Evolutionary conservation across 768 basidiomycete species (phyloP), one percentile per base, ranked within the genome.

Genomic region (Serendipita vermifera): DNA sequence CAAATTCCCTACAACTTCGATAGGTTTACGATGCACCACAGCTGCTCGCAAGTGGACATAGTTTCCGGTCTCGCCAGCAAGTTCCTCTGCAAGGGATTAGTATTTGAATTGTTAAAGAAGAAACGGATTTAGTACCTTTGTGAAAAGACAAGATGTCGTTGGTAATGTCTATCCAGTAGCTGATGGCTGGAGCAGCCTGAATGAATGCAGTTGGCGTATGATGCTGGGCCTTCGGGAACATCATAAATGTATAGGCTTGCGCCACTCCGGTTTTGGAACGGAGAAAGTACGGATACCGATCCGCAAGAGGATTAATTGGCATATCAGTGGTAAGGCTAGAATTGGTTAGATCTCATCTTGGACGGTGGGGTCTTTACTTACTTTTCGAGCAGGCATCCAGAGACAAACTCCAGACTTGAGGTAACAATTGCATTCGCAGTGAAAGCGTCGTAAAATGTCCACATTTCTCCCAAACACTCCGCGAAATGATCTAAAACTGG

Each of bases 81-180:
- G 46, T 31, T 51, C 46, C 27, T 51, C 46, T n/a, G n/a, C n/a
- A n/a, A n/a, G n/a, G n/a, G n/a, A n/a, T n/a, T n/a, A n/a, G n/a
- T n/a, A n/a, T n/a, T n/a, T n/a, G n/a, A n/a, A n/a, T n/a, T n/a
- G n/a, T n/a, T n/a, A n/a, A n/a, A n/a, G n/a, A n/a, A n/a, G n/a
- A n/a, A n/a, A n/a, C n/a, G n/a, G n/a, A n/a, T n/a, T n/a, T n/a
- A n/a, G n/a, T n/a, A n/a, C n/a, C n/a, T 31, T 51, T 51, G 24
- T 51, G 29, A 26, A 51, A 51, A 7, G 46, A 51, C 9, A 51
- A 31, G 11, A 51, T 51, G 22, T 51, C 46, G 46, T 51, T 51
- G 9, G 46, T 51, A 31, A 51, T 51, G 46, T 51, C 46, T 51
- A 51, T 51, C 46, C 46, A 51, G 17, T 24, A 51, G 24, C 46